Evolutionary conservation across 257 asterid species (phyloP).

Genomic region (Capsicum pubescens): DNA sequence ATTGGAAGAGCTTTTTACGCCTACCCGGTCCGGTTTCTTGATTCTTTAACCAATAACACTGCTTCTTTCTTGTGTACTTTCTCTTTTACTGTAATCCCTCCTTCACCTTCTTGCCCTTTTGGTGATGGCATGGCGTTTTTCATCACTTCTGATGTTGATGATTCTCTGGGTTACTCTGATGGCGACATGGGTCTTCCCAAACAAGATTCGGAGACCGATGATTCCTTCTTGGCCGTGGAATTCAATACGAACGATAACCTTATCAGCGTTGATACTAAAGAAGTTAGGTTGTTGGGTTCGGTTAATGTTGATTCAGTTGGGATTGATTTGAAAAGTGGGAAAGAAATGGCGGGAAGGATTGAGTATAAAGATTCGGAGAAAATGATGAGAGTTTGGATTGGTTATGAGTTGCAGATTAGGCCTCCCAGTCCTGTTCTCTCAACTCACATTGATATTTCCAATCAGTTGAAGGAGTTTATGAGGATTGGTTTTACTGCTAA

Average conservation of each 20-base stretch:
- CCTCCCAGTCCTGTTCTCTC: slow-evolving; percentile 62
- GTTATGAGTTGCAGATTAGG: slow-evolving; percentile 43
- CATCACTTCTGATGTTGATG: slow-evolving; percentile 50
- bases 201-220: slow-evolving; percentile 31
- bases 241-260: slow-evolving; percentile 68
- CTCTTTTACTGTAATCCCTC: slow-evolving; percentile 56
- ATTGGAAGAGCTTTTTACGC: slow-evolving; percentile 66
- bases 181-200: slow-evolving; percentile 74
- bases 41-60: slow-evolving; percentile 49
- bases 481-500: slow-evolving; percentile 73
- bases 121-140: slow-evolving; percentile 77
- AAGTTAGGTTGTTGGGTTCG: slow-evolving; percentile 51
- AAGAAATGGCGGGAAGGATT: slow-evolving; percentile 61
- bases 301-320: slow-evolving; percentile 42
- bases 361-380: slow-evolving; percentile 60
- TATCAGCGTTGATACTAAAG: slow-evolving; percentile 56
- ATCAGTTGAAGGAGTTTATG: slow-evolving; percentile 67
- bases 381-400: slow-evolving; percentile 62
- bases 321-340: slow-evolving; percentile 51
- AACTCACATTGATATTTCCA: slow-evolving; percentile 53
- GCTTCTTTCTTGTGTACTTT: slow-evolving; percentile 69
- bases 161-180: slow-evolving; percentile 42
- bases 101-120: slow-evolving; percentile 57
- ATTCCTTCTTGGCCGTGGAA: slow-evolving; percentile 63
- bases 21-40: slow-evolving; percentile 68